Evolutionary conservation across 257 asterid species (phyloP), one percentile per base, ranked within the genome.

Genomic region (Buddleja alternifolia): DNA sequence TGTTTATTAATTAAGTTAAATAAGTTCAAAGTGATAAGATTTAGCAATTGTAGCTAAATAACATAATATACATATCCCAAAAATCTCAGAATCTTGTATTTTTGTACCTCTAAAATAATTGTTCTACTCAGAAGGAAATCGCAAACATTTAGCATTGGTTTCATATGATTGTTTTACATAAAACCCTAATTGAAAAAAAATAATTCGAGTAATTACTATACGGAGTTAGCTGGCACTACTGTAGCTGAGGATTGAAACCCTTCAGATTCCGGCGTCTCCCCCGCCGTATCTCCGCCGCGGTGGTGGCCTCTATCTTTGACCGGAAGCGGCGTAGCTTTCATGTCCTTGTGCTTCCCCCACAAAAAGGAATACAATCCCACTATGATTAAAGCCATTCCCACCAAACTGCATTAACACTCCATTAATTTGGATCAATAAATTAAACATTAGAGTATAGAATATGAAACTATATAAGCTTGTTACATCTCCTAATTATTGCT

Each of bases 361-460:
- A 89, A 51, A 78, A 82, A 89, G 0, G 59, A 64, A 46, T 87
- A 87, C 57, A 89, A 16, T 1, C 96, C 96, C 36, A 74, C 64
- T 23, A 89, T 50, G 40, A 82, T 82, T 17, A 87, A 32, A 51
- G 10, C 16, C 89, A 83, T 83, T 6, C 95, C 92, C 40, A 79
- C 23, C 85, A 82, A 78, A 71, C 96, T 85, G 79, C 86, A 67
- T 39, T 20, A 47, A 68, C 4, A 44, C 10, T 6, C 10, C 23
- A 41, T 62, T n/a, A n/a, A n/a, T n/a, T n/a, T n/a, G n/a, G n/a
- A n/a, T n/a, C n/a, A n/a, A n/a, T n/a, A n/a, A n/a, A n/a, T n/a
- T n/a, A n/a, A n/a, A n/a, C n/a, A n/a, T n/a, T n/a, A n/a, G n/a
- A n/a, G n/a, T n/a, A n/a, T n/a, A n/a, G n/a, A n/a, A n/a, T n/a